Base-by-base conservation (phyloP, 2,329 filamentous ascomycete genomes). In the Ophiostoma novo-ulmi region DNA sequence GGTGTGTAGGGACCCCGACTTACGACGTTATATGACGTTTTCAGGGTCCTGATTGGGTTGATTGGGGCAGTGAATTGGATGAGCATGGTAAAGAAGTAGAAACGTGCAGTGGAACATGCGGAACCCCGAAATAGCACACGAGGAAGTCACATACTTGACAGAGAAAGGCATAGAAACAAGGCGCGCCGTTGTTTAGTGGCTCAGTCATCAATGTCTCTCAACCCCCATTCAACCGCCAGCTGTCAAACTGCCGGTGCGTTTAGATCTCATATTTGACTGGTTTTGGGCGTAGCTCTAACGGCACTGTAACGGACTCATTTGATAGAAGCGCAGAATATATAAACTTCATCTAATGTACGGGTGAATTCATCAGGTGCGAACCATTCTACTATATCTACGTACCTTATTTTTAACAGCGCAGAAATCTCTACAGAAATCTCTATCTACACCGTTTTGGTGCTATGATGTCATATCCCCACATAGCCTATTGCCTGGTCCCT, bases 401-500 rank as follows among this genome's bases (percentile, higher is more conserved):
- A 31, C 31, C 31, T 31, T 31, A 31, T 31, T 31, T 31, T 4
- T 31, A 31, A 31, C 31, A 31, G 31, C 31, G 31, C 31, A 31
- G 31, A 31, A 4, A 31, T 31, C 31, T 31, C 31, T 31, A 3
- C 31, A 31, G 3, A 31, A 4, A 48, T 48, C 44, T 20, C n/a
- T 48, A n/a, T 44, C 41, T 44, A 44, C 41, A 44, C 41, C 41
- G 41, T 55, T n/a, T 48, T n/a, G 20, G 5, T 22, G 52, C 31
- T 35, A 35, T 64, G 61, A 64, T 36, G 61, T 64, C 61, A 64
- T 64, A 38, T 22, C 26, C 31, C 61, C 61, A 64, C 61, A 35
- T 35, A 64, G 61, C 6, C 61, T 31, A 38, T 64, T 5, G 4
- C 35, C 61, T 5, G 58, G 61, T 64, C 3, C 61, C 61, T 64